Evolutionary conservation across 2,329 filamentous ascomycete species (phyloP).

Genomic region (Curvularia hawaiiensis): DNA sequence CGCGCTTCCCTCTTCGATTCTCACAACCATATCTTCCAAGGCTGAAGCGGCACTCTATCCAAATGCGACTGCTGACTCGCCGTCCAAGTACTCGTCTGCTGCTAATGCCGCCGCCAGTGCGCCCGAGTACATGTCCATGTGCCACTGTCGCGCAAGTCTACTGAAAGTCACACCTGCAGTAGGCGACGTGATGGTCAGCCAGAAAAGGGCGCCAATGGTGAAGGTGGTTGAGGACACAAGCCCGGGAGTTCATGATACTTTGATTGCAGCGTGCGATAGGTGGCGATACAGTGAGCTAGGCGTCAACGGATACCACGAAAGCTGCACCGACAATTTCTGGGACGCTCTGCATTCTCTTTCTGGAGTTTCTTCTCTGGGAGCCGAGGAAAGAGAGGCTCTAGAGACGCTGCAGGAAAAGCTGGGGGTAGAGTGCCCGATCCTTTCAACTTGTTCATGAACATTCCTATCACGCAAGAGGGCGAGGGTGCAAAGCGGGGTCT

Average conservation of each 20-base stretch:
- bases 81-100: slow-evolving; percentile 26
- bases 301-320: slow-evolving; percentile 40
- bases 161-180: slow-evolving; percentile 37
- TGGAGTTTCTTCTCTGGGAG: slow-evolving; percentile 1
- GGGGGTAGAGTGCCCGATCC: slow-evolving; percentile 39
- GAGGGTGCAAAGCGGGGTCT: slow-evolving; percentile 40
- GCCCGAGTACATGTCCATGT: slow-evolving; percentile 46
- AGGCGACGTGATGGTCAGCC: slow-evolving; percentile 39
- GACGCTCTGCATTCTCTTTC: slow-evolving; percentile 35
- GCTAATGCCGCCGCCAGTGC: slow-evolving; percentile 35
- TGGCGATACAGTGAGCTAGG: slow-evolving; percentile 44
- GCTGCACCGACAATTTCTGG: slow-evolving; percentile 47
- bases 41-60: slow-evolving; percentile 38
- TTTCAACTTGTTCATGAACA: slow-evolving; percentile 53
- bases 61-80: slow-evolving; percentile 30
- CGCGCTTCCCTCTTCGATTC: slow-evolving; percentile 36
- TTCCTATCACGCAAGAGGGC: slow-evolving; percentile 49
- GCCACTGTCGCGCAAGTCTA: slow-evolving; percentile 39
- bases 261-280: slow-evolving; percentile 46
- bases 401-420: slow-evolving; percentile 28
- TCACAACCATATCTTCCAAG: slow-evolving; percentile 29
- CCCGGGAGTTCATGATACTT: slow-evolving; percentile 42
- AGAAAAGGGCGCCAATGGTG: slow-evolving; percentile 42
- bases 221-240: slow-evolving; percentile 43
- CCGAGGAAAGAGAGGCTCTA: slow-evolving; percentile 27